Evolutionary conservation across 257 asterid species (phyloP).

Genomic region (Buddleja alternifolia): DNA sequence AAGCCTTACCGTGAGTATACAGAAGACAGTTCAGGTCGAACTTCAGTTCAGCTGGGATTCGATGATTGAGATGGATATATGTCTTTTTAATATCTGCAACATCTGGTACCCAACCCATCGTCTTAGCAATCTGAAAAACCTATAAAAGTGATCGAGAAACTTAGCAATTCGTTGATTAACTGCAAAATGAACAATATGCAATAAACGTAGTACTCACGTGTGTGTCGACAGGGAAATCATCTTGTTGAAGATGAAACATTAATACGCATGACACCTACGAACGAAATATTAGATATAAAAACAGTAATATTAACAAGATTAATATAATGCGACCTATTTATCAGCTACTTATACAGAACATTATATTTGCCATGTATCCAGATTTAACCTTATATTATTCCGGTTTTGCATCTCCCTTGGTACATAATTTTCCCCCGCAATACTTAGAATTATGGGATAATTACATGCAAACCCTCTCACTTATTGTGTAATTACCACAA

Average conservation of each 20-base stretch:
- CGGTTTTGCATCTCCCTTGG: too few species aligned
- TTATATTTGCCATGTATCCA: too few species aligned
- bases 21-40: constrained; percentile 88
- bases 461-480: too few species aligned
- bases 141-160: constrained; percentile 31
- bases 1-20: constrained; percentile 82
- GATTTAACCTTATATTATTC: too few species aligned
- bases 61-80: constrained; percentile 68
- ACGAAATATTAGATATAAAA: constrained; percentile 25
- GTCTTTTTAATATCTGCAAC: constrained; percentile 64
- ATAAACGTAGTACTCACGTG: constrained; percentile 57
- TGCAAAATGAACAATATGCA: neutral
- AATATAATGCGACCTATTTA: neutral
- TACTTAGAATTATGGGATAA: too few species aligned
- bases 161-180: neutral
- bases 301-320: constrained; percentile 9
- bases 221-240: constrained; percentile 88
- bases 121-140: constrained; percentile 82
- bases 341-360: too few species aligned
- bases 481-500: too few species aligned
- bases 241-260: constrained; percentile 85
- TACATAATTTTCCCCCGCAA: too few species aligned
- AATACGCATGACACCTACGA: constrained; percentile 85
- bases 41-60: constrained; percentile 75
- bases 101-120: constrained; percentile 73